Percentiles rank a stretch among this genome's conserved stretches.
These are phyloP conservation scores for Trichoderma sp. DNA, from an alignment of 2,329 filamentous ascomycete genomes.

Conservation along the genomic window DNA sequence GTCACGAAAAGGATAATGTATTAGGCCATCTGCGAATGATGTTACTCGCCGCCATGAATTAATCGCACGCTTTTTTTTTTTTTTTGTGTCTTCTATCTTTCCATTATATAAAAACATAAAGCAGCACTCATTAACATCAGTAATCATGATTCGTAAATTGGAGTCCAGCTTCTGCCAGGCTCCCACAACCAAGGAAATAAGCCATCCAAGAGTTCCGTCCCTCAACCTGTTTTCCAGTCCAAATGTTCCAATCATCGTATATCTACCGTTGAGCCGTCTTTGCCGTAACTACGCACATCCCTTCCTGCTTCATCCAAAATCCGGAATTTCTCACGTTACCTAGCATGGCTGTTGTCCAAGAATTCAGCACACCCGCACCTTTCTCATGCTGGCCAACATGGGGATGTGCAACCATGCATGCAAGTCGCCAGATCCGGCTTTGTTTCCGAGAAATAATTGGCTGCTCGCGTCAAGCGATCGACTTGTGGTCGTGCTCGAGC, in stretches of 20 bases:
- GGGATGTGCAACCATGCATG: neutral
- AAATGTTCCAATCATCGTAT: neutral
- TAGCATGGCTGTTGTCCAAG: neutral
- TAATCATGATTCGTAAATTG: slow-evolving; percentile 28
- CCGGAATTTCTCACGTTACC: neutral
- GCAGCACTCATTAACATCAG: slow-evolving; percentile 5
- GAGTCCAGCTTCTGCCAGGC: neutral
- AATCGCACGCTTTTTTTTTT: neutral
- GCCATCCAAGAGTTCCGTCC: neutral
- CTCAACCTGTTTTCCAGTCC: slow-evolving; percentile 14
- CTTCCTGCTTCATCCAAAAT: neutral
- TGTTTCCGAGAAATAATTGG: neutral
- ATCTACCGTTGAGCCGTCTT: slow-evolving; percentile 14
- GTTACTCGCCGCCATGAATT: slow-evolving; percentile 16
- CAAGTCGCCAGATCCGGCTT: neutral
- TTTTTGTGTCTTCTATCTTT: neutral
- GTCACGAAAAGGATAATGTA: neutral
- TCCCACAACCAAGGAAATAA: slow-evolving; percentile 12
- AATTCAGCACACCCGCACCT: neutral
- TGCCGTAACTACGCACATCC: neutral
- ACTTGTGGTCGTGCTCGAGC: neutral
- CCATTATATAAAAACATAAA: neutral
- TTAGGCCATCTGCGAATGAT: neutral
- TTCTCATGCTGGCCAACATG: neutral
- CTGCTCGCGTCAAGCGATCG: neutral